Conservation (phyloP, 164 flowering plant species). For the Aristolochia californica region DNA sequence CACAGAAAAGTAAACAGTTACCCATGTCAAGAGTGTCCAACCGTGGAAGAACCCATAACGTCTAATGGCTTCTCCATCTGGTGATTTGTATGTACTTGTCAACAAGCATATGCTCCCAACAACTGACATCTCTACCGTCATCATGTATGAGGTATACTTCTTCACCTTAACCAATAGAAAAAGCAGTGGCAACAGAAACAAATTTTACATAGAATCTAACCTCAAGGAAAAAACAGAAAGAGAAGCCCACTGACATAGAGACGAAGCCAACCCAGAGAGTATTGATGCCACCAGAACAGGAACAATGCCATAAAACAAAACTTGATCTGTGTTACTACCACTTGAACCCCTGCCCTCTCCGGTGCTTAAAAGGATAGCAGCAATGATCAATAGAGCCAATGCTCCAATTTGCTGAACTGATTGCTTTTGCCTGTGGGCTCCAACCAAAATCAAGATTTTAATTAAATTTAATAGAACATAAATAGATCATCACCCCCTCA, state of each 20-base stretch:
- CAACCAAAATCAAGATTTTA: constrained; percentile 10
- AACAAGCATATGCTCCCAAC: constrained; percentile 87
- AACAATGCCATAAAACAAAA: constrained; percentile 73
- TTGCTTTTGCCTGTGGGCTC: constrained; percentile 62
- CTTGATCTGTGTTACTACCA: constrained; percentile 41
- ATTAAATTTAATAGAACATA: constrained; percentile 7
- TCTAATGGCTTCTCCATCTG: constrained; percentile 87
- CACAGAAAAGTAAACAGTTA: constrained; percentile 18
- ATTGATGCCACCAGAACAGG: constrained; percentile 97
- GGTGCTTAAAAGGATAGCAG: constrained; percentile 81
- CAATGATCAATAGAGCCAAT: constrained; percentile 70
- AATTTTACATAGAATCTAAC: neutral
- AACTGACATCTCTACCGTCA: constrained; percentile 97
- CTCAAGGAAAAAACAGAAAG: constrained; percentile 12
- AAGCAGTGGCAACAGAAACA: neutral
- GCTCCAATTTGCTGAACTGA: constrained; percentile 89
- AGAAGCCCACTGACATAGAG: constrained; percentile 98
- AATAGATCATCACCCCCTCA: too few relatives aligned
- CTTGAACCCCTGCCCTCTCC: constrained; percentile 83
- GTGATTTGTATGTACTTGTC: constrained; percentile 74
- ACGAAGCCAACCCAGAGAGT: constrained; percentile 91
- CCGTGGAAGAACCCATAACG: constrained; percentile 77
- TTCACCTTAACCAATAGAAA: constrained; percentile 48
- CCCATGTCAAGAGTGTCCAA: constrained; percentile 89
- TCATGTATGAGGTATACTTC: constrained; percentile 85